Evolutionary conservation across 805 yeast species (phyloP).

Genomic region (Yamadazyma akitaensis): DNA sequence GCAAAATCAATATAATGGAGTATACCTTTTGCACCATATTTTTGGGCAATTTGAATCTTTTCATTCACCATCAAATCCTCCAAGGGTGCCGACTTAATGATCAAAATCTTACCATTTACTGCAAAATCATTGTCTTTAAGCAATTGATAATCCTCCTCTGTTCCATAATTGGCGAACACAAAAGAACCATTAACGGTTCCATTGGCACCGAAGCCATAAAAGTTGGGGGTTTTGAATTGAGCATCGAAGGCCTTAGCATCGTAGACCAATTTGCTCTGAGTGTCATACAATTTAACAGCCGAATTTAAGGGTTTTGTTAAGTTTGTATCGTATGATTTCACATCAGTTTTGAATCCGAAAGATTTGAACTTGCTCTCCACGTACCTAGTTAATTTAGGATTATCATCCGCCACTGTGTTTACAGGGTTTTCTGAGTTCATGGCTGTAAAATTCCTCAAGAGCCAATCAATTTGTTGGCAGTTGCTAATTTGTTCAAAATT

Average conservation of each 20-base stretch:
- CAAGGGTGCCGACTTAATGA: constrained; percentile 17
- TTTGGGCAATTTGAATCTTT: constrained; percentile 23
- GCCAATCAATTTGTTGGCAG: constrained; percentile 25
- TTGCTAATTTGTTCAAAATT: constrained; percentile 16
- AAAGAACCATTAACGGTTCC: constrained; percentile 25
- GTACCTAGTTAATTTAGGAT: constrained; percentile 22
- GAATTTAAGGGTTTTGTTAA: constrained; percentile 25
- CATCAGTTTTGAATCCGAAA: constrained; percentile 25
- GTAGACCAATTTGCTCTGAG: constrained; percentile 20
- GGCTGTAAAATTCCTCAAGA: constrained; percentile 27
- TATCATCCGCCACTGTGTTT: constrained; percentile 25
- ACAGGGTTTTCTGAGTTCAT: constrained; percentile 19
- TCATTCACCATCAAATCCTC: constrained; percentile 17
- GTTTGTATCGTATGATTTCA: constrained; percentile 13
- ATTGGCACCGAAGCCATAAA: constrained; percentile 22
- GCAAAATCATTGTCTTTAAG: constrained; percentile 18
- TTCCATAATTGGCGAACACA: constrained; percentile 32
- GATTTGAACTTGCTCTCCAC: constrained; percentile 25
- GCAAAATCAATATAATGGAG: constrained; percentile 19
- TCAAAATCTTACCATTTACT: constrained; percentile 25
- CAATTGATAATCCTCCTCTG: constrained; percentile 23
- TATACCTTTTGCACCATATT: constrained; percentile 24
- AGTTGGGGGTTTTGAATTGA: constrained; percentile 26
- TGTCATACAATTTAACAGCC: constrained; percentile 24
- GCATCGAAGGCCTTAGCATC: constrained; percentile 17